Conservation (phyloP, 306 rosid species). For the Pachyrhizus erosus region DNA sequence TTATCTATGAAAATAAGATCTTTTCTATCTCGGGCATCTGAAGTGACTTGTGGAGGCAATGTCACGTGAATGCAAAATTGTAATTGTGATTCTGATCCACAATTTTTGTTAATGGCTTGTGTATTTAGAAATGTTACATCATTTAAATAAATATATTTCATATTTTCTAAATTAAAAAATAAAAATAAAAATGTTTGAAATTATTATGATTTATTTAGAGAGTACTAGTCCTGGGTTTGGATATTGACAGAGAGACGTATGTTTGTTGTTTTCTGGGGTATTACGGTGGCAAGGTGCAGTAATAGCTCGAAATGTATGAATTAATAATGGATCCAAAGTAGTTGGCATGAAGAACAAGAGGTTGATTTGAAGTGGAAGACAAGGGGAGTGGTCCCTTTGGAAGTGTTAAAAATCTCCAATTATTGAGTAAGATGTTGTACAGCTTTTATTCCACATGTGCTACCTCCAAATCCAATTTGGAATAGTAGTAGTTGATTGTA, state of each 20-base stretch:
- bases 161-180: too few relatives aligned
- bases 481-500: not conserved
- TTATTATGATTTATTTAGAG: too few relatives aligned
- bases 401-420: slow-evolving; percentile 26
- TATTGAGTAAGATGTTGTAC: not conserved
- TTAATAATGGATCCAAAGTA: too few relatives aligned
- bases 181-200: too few relatives aligned
- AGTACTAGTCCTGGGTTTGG: too few relatives aligned
- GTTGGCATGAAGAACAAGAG: slow-evolving; percentile 22
- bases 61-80: slow-evolving; percentile 20
- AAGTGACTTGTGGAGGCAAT: slow-evolving; percentile 30
- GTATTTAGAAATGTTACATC: too few relatives aligned
- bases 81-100: slow-evolving; percentile 8
- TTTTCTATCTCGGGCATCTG: not conserved
- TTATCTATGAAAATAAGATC: not conserved
- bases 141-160: not conserved
- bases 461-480: not conserved
- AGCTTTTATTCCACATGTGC: not conserved
- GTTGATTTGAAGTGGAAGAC: not conserved
- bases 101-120: slow-evolving; percentile 11
- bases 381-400: slow-evolving; percentile 28
- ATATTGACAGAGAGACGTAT: slow-evolving; percentile 25
- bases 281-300: slow-evolving; percentile 26
- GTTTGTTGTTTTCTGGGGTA: slow-evolving; percentile 29
- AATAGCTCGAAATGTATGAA: too few relatives aligned